Base-by-base conservation (phyloP, 495 filamentous ascomycete species). In the Xylaria grammica region DNA sequence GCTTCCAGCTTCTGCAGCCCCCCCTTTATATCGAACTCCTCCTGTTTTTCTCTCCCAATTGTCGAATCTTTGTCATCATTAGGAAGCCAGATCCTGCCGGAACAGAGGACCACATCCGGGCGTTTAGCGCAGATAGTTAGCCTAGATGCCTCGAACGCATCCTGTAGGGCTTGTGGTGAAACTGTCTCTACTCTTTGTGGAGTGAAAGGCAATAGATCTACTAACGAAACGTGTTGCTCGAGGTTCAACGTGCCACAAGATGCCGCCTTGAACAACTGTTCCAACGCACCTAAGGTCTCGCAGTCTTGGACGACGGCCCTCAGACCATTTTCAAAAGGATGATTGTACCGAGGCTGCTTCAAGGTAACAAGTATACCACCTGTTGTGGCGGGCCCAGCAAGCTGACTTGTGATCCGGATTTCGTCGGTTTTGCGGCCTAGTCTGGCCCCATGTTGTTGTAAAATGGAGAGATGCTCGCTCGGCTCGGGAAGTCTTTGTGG, bases 191-290 rank as follows among this genome's bases (percentile, higher is more conserved):
- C 11, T 17, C 24, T 22, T 4, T 57, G 36, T 5, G 54, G 26
- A 20, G 36, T 57, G 17, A 57, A 57, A 4, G 54, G 54, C 7
- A 57, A 30, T 57, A 57, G 9, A 20, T 57, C 54, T 7, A 57
- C 26, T 17, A 57, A 45, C 4, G 54, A 57, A 13, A 57, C 7
- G 9, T 57, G 20, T 5, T 45, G 22, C 8, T 13, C 19, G 3
- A 57, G 11, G 20, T 26, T 57, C 26, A 57, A 15, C 9, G 38
- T 44, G 8, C 38, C 26, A n/a, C 54, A 57, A 19, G 54, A 57
- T 24, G 54, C 54, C 17, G 38, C 9, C 9, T n/a, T 10, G 38
- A 57, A 57, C 30, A 57, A 30, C 20, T 45, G 4, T 7, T 57
- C 10, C 8, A 57, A 44, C 11, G 54, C 20, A 11, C 36, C 45